Base-by-base conservation (phyloP, 768 basidiomycete genomes). In the Agaricus sinodeliciosus region DNA sequence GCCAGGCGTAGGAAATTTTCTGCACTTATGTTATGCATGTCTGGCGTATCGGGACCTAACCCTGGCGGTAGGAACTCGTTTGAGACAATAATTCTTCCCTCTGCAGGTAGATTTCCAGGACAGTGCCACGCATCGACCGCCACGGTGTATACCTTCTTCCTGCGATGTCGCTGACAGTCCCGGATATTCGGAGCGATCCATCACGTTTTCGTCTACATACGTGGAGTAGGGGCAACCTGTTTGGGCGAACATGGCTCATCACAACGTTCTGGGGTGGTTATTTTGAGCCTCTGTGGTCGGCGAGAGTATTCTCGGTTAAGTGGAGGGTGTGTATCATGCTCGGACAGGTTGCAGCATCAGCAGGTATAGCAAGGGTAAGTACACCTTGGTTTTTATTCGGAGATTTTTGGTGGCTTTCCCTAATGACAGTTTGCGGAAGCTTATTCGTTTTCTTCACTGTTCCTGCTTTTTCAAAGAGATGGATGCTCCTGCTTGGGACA, bases 251-350 rank as follows among this genome's bases (percentile, higher is more conserved):
- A 53, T 46, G 44, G 44, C 18, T 46, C 37, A 22, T 28, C 28
- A 16, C 51, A 52, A 53, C 51, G 51, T 53, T 53, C 27, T 40
- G 44, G 51, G 51, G 51, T 46, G 44, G 16, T 19, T 46, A 50
- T 43, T 18, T 43, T 4, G 34, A 15, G 9, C 37, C 45, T 43
- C 49, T 28, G 27, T 2, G 22, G n/a, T 39, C 11, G 16, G 25
- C n/a, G 18, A 22, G 22, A 27, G 45, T 15, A 8, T 26, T 53
- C 9, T 39, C 49, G 15, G 22, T 44, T 44, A 26, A 28, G 26
- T n/a, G 22, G 40, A 26, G 48, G n/a, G 26, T 11, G 27, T 28
- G n/a, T 28, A 28, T 9, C 18, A 34, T 28, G 19, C 41, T 4
- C 16, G 19, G 27, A 42, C 40, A 50, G 27, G 16, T 34, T 50